phyloP scores from a whole-genome alignment of 2,329 filamentous ascomycete species.

The Colletotrichum echinochloae region DNA sequence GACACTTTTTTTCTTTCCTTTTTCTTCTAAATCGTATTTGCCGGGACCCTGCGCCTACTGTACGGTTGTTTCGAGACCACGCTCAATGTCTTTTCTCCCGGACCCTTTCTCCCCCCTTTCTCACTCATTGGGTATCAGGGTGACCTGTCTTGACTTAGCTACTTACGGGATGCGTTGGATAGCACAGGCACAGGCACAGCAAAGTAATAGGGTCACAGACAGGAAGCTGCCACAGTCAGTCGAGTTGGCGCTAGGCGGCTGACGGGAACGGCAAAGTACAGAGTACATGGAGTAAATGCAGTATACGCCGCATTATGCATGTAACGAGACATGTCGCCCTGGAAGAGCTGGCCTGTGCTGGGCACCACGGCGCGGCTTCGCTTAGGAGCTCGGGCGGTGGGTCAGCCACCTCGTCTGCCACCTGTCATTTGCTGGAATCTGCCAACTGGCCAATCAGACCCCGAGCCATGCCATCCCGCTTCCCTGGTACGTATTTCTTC shows the following conservation, averaged over 20 bases:
- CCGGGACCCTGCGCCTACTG: not conserved
- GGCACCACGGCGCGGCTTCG: conserved; percentile 13
- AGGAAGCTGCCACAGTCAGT: too few relatives aligned
- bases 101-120: not conserved
- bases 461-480: too few relatives aligned
- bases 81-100: not conserved
- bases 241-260: conserved; percentile 27
- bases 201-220: too few relatives aligned
- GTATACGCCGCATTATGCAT: not conserved
- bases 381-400: conserved; percentile 34
- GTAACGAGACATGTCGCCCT: not conserved
- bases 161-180: conserved; percentile 12
- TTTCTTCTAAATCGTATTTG: too few relatives aligned
- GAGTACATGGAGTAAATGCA: too few relatives aligned
- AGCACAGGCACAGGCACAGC: not conserved
- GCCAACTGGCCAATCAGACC: not conserved
- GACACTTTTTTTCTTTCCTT: not conserved
- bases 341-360: not conserved
- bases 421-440: conserved; percentile 30
- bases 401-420: not conserved
- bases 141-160: not conserved
- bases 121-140: not conserved
- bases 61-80: not conserved
- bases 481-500: not conserved
- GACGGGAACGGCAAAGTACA: not conserved